Evolutionary conservation across 176 grass and related monocot species (phyloP).

Genomic region (Musa troglodytarum): DNA sequence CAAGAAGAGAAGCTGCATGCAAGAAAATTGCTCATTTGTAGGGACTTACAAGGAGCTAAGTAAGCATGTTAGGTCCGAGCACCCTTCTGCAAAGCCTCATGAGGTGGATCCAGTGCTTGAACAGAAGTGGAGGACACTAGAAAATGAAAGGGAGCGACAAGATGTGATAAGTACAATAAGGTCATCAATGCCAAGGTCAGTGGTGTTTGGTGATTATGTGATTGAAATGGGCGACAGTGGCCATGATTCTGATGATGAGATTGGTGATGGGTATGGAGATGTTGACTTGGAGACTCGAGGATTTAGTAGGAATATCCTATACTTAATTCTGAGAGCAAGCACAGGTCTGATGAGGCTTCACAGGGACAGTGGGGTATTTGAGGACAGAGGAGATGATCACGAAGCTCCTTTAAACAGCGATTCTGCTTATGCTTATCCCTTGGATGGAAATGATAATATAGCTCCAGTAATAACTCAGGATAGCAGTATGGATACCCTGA

Average conservation of each 20-base stretch:
- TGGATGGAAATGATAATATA: slow-evolving; percentile 38
- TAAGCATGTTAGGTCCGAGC: slow-evolving; percentile 67
- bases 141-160: slow-evolving; percentile 73
- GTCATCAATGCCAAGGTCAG: slow-evolving; percentile 20
- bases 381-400: slow-evolving; percentile 26
- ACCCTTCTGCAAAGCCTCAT: slow-evolving; percentile 59
- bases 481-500: slow-evolving; percentile 22
- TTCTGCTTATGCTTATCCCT: slow-evolving; percentile 28
- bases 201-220: slow-evolving; percentile 78
- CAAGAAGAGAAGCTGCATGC: slow-evolving; percentile 80
- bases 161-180: slow-evolving; percentile 10
- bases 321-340: slow-evolving; percentile 66
- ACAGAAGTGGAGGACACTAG: slow-evolving; percentile 78
- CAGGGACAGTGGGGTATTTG: not conserved
- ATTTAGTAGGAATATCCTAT: slow-evolving; percentile 41
- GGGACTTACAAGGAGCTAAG: slow-evolving; percentile 76
- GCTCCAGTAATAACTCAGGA: slow-evolving; percentile 25
- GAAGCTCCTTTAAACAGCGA: not conserved
- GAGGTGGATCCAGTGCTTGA: slow-evolving; percentile 64
- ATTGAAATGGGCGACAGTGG: slow-evolving; percentile 33
- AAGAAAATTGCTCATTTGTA: slow-evolving; percentile 66
- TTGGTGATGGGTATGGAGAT: slow-evolving; percentile 33
- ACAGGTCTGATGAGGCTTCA: slow-evolving; percentile 54
- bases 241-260: slow-evolving; percentile 43
- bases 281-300: slow-evolving; percentile 17